Evolutionary conservation across 2,329 filamentous ascomycete species (phyloP), one percentile per base, ranked within the genome.

Genomic region (Apiospora kogelbergensis): DNA sequence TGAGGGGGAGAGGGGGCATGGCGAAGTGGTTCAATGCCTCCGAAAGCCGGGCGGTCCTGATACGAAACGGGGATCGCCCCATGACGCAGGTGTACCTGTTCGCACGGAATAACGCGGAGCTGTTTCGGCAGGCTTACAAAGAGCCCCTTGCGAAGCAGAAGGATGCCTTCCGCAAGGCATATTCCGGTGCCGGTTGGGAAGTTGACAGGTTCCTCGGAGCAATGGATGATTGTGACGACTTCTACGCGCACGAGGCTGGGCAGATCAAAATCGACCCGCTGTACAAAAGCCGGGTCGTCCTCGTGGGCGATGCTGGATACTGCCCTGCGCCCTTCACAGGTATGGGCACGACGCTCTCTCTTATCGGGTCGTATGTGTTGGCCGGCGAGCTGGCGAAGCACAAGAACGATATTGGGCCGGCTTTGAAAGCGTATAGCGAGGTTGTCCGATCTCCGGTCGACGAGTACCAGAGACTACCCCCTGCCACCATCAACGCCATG

Each of bases 221-320:
- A 30, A 65, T 72, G 17, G 67, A 57, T 0, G 72, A 76, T 22
- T 70, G 77, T 1, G 73, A 81, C 1, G 81, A 86, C 71, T 86
- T 87, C 70, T 87, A 87, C 77, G 79, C 78, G 66, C 74, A 81
- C 17, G 76, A 79, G 2, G 70, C 86, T 17, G 84, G 79, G 0
- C 81, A 84, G 57, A 82, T 90, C 60, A 82, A 81, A 65, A 71
- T 85, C 68, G 74, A 80, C 0, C 72, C 71, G 6, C 87, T 82
- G 84, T 81, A 78, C 2, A 76, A 76, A 0, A 83, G 84, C 0
- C 82, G 86, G 0, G 81, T 88, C 4, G 82, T 80, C 1, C 77
- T 89, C 0, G 67, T 89, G 0, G 88, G 88, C 0, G 88, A 91
- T 71, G 85, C 88, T 1, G 86, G 78, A 0, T 85, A 83, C 72